A percentile compares a stretch with the other conserved stretches of the same genome.
Conservation (phyloP, 257 asterid genomes). For the Ballota nigra region DNA sequence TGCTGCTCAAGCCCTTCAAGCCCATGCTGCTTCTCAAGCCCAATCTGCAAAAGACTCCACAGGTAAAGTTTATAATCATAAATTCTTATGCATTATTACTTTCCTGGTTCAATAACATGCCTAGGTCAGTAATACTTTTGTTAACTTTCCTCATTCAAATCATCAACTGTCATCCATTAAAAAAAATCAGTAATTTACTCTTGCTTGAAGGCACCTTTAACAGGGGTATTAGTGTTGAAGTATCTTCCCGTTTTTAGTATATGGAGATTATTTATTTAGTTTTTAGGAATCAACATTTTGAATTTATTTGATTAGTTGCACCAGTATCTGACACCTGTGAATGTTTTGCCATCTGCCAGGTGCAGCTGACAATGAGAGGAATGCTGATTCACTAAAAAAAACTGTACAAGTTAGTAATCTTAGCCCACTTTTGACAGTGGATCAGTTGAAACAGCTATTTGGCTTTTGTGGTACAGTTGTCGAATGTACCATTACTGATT, state of each 20-base stretch:
- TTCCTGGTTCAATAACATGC: constrained; percentile 11
- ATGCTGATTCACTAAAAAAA: constrained; percentile 60
- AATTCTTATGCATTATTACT: constrained; percentile 1
- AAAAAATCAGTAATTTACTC: not conserved
- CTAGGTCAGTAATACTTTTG: not conserved
- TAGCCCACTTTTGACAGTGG: constrained; percentile 83
- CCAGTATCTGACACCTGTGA: constrained; percentile 2
- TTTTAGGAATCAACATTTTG: not conserved
- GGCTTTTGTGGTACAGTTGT: constrained; percentile 75
- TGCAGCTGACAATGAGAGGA: constrained; percentile 54
- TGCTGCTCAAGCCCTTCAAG: constrained; percentile 98
- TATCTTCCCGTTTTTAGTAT: not conserved
- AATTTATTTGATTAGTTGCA: not conserved
- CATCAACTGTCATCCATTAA: not conserved
- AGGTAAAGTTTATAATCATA: constrained; percentile 38
- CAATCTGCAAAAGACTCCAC: constrained; percentile 55
- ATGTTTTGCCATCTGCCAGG: constrained; percentile 28
- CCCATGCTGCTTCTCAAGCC: constrained; percentile 91
- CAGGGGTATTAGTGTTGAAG: not conserved
- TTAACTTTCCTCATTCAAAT: constrained; percentile 8
- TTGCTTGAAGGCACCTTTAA: not conserved
- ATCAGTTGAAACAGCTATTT: constrained; percentile 96
- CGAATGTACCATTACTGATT: constrained; percentile 82
- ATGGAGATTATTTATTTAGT: not conserved
- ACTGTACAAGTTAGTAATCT: constrained; percentile 97